Evolutionary conservation across 78 protist species (phyloP).

Genomic region (Planoprotostelium fungivorum): DNA sequence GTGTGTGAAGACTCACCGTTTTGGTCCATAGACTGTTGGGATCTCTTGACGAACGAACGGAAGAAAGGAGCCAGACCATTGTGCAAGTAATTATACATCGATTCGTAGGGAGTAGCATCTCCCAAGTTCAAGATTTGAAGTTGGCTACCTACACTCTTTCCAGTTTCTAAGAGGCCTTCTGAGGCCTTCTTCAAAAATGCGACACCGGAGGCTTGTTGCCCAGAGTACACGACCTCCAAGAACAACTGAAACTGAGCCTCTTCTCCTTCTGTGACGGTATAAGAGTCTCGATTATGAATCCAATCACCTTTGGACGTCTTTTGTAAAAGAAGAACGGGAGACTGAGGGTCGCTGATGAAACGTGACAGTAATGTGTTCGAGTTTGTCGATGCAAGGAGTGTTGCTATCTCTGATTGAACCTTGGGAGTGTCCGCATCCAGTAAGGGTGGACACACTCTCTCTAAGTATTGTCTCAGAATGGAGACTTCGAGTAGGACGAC

Average conservation of each 20-base stretch:
- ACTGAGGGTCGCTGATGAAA: conserved; percentile 35
- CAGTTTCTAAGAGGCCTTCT: conserved; percentile 24
- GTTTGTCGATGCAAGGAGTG: conserved; percentile 4
- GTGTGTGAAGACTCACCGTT: neutral
- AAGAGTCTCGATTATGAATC: neutral
- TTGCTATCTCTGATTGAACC: conserved; percentile 16
- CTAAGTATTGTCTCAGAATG: conserved; percentile 16
- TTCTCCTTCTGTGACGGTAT: neutral
- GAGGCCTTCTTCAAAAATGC: conserved; percentile 42
- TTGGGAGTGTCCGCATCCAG: conserved; percentile 29
- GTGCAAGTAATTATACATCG: conserved; percentile 62
- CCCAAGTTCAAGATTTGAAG: conserved; percentile 51
- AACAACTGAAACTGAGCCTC: conserved; percentile 26
- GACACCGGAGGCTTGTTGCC: conserved; percentile 33
- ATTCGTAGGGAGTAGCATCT: conserved; percentile 69
- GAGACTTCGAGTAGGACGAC: neutral
- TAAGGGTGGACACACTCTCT: conserved; percentile 30
- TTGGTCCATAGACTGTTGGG: neutral
- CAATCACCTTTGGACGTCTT: conserved; percentile 3
- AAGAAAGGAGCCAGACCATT: conserved; percentile 74
- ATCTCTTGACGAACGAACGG: conserved; percentile 22
- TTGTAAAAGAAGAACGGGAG: conserved; percentile 53
- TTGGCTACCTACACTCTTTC: conserved; percentile 36
- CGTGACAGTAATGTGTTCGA: conserved; percentile 8
- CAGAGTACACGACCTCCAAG: conserved; percentile 55